Conservation (phyloP, 257 asterid species). For the Marsdenia floribunda region DNA sequence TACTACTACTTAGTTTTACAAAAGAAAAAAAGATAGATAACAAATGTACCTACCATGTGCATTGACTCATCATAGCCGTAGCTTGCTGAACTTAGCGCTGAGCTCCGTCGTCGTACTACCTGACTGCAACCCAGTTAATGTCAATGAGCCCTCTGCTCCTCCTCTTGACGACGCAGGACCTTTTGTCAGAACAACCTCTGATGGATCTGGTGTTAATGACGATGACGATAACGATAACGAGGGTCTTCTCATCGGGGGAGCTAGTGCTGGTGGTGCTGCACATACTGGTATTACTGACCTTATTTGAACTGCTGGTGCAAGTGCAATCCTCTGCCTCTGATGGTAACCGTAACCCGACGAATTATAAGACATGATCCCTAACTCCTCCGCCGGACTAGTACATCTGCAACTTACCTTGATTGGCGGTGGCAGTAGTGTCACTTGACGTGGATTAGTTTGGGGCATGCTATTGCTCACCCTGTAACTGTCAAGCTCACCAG, state of each 20-base stretch:
- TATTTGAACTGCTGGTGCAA: conserved; percentile 54
- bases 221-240: conserved; percentile 1
- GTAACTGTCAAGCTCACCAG: background rate
- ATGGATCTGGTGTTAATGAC: background rate
- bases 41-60: background rate
- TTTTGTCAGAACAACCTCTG: conserved; percentile 1
- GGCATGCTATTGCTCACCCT: background rate
- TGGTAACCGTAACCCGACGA: conserved; percentile 3
- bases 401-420: background rate
- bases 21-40: background rate
- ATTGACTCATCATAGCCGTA: conserved; percentile 21
- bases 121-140: background rate
- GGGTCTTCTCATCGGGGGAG: conserved; percentile 3
- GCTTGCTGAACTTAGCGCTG: conserved; percentile 28
- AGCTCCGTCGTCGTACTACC: conserved; percentile 8
- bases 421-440: too few species aligned
- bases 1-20: background rate
- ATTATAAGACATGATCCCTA: conserved; percentile 7
- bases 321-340: conserved; percentile 32
- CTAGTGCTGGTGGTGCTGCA: conserved; percentile 36
- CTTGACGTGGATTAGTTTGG: background rate
- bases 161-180: conserved; percentile 15
- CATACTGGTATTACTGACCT: conserved; percentile 56
- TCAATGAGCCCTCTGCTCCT: background rate
- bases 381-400: background rate